Evolutionary conservation across 2,329 filamentous ascomycete genomes (phyloP).

Genomic region (Lecanosticta acicola): DNA sequence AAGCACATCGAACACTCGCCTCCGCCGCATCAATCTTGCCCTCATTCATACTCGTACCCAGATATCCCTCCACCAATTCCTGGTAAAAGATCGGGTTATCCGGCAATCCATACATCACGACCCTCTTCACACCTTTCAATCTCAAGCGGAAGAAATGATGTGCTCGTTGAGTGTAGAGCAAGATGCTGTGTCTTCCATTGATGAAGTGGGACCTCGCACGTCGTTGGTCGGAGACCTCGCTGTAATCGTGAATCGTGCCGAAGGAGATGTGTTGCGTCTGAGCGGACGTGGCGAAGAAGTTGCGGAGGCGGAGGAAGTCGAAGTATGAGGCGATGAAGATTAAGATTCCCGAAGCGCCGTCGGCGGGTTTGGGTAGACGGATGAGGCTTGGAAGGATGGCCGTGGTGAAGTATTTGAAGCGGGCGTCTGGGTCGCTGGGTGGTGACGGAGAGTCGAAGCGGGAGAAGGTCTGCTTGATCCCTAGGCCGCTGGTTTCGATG

Average conservation of each 20-base stretch:
- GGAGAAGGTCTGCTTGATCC: conserved; percentile 80
- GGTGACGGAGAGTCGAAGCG: conserved; percentile 70
- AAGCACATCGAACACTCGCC: conserved; percentile 53
- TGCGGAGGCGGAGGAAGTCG: conserved; percentile 89
- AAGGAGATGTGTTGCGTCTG: conserved; percentile 59
- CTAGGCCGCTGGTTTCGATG: conserved; percentile 45
- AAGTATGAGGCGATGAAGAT: conserved; percentile 91
- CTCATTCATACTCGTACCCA: conserved; percentile 51
- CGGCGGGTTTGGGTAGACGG: conserved; percentile 59
- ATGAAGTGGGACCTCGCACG: conserved; percentile 84
- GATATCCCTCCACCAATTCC: conserved; percentile 65
- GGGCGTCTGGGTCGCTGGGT: conserved; percentile 71
- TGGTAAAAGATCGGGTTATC: conserved; percentile 80
- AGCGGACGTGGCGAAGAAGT: conserved; percentile 73
- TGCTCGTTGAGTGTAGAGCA: conserved; percentile 91
- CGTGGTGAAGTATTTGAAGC: conserved; percentile 86
- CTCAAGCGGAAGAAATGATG: conserved; percentile 92
- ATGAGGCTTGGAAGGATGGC: conserved; percentile 70
- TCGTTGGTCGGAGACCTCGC: conserved; percentile 68
- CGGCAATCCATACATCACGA: conserved; percentile 86
- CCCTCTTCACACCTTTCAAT: conserved; percentile 70
- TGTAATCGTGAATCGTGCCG: conserved; percentile 84
- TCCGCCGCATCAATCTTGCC: conserved; percentile 52
- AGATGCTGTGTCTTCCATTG: conserved; percentile 70
- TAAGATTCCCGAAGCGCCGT: conserved; percentile 58